Percentiles rank a stretch among this genome's conserved stretches.
phyloP scores from a whole-genome alignment of 208 protist species.

The Endotrypanum monterogeii region DNA sequence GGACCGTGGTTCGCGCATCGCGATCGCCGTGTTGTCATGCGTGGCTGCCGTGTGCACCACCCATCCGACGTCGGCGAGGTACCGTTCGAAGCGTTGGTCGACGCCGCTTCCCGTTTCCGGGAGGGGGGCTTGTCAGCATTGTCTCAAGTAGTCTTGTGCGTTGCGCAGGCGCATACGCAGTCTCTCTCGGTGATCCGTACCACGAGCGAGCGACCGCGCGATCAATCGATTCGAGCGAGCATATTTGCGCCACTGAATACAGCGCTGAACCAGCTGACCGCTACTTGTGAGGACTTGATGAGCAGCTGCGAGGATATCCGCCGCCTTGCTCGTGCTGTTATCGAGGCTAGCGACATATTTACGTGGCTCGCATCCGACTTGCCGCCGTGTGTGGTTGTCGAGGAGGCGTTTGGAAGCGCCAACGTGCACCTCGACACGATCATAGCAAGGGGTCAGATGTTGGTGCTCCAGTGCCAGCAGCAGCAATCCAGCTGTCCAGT shows the following conservation, averaged over 20 bases:
- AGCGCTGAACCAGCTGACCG: constrained; percentile 31
- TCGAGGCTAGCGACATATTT: constrained; percentile 41
- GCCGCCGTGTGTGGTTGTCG: constrained; percentile 23
- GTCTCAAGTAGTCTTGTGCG: constrained; percentile 15
- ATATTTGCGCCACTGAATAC: constrained; percentile 39
- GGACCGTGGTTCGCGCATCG: constrained; percentile 25
- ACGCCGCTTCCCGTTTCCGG: constrained; percentile 16
- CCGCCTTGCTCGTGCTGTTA: constrained; percentile 28
- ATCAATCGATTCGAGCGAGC: neutral
- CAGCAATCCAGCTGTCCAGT: constrained; percentile 13
- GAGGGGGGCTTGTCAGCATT: constrained; percentile 25
- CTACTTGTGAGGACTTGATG: constrained; percentile 27
- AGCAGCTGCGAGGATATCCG: constrained; percentile 25
- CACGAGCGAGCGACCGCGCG: constrained; percentile 16
- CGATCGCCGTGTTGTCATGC: constrained; percentile 23
- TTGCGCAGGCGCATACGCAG: constrained; percentile 28
- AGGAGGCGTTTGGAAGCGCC: constrained; percentile 31
- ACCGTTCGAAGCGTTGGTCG: constrained; percentile 23
- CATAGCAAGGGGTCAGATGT: constrained; percentile 28
- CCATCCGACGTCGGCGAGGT: constrained; percentile 24
- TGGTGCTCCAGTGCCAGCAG: constrained; percentile 29
- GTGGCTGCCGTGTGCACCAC: constrained; percentile 27
- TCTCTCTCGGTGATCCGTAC: constrained; percentile 29
- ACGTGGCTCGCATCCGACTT: constrained; percentile 31
- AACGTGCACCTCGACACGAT: constrained; percentile 40